These are phyloP conservation scores for Leucosporidium creatinivorum DNA, from an alignment of 768 basidiomycete species.

Conservation along the genomic window DNA sequence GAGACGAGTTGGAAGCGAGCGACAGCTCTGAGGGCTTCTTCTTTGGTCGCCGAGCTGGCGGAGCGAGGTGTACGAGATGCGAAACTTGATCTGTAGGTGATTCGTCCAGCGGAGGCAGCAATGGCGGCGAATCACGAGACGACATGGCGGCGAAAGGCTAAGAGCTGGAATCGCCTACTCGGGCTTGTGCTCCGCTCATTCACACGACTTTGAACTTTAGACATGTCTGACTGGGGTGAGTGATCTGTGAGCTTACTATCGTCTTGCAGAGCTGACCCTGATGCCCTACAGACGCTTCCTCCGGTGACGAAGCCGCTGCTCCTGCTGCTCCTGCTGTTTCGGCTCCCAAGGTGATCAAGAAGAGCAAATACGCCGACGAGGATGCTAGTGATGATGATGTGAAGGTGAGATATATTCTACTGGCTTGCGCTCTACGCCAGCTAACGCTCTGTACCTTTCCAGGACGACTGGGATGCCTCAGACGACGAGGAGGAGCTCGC, in stretches of 20 bases:
- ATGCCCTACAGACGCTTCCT: slow-evolving; percentile 22
- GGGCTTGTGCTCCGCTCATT: no score
- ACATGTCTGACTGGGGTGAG: no score
- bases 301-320: slow-evolving; percentile 43
- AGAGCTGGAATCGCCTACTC: no score
- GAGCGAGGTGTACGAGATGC: not conserved
- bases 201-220: no score
- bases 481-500: slow-evolving; percentile 60
- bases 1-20: slow-evolving; percentile 3
- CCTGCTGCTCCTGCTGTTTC: slow-evolving; percentile 34
- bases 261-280: no score
- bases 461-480: slow-evolving; percentile 95
- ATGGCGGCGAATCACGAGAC: no score
- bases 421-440: no score
- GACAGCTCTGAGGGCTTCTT: slow-evolving; percentile 8
- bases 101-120: no score
- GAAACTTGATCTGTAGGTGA: no score
- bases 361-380: slow-evolving; percentile 80
- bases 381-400: slow-evolving; percentile 73
- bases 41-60: not conserved
- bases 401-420: no score
- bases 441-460: slow-evolving; percentile 7
- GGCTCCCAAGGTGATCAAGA: slow-evolving; percentile 40
- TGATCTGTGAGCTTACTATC: no score
- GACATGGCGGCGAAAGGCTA: no score